These are phyloP conservation scores for Pyronema omphalodes DNA, from an alignment of 495 filamentous ascomycete genomes.

Conservation along the genomic window DNA sequence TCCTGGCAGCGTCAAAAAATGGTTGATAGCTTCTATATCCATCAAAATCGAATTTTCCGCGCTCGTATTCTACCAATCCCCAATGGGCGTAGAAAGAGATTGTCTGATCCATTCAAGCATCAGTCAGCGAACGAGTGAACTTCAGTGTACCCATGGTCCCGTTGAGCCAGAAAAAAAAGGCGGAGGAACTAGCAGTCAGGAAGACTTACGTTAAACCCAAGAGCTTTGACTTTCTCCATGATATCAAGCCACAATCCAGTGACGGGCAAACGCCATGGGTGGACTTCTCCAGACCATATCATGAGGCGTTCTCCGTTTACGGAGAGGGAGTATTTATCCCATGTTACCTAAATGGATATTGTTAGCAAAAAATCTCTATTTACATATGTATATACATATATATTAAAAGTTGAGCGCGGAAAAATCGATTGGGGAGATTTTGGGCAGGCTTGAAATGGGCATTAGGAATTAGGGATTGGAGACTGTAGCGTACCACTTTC, in stretches of 20 bases:
- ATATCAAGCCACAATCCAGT: conserved; percentile 53
- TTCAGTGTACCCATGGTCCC: too few species aligned
- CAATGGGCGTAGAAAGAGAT: conserved; percentile 62
- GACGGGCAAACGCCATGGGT: conserved; percentile 53
- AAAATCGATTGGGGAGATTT: too few species aligned
- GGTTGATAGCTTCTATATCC: conserved; percentile 50
- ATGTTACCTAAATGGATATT: conserved; percentile 37
- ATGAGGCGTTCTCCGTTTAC: conserved; percentile 52
- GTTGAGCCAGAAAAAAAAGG: too few species aligned
- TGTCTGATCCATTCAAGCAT: conserved; percentile 1
- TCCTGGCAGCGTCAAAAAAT: conserved; percentile 51
- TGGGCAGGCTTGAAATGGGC: too few species aligned
- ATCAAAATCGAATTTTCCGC: conserved; percentile 45
- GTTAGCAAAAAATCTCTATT: too few species aligned
- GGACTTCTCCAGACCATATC: conserved; percentile 56
- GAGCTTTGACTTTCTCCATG: conserved; percentile 60
- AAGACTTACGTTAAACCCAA: conserved; percentile 42
- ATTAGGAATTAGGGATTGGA: background rate
- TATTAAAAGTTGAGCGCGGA: too few species aligned
- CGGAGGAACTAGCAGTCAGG: too few species aligned
- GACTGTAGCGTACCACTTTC: background rate
- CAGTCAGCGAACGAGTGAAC: too few species aligned
- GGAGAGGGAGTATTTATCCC: conserved; percentile 57
- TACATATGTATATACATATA: too few species aligned
- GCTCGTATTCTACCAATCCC: conserved; percentile 63